Conservation (phyloP, 2,329 filamentous ascomycete species). For the Aspergillus ibericus region DNA sequence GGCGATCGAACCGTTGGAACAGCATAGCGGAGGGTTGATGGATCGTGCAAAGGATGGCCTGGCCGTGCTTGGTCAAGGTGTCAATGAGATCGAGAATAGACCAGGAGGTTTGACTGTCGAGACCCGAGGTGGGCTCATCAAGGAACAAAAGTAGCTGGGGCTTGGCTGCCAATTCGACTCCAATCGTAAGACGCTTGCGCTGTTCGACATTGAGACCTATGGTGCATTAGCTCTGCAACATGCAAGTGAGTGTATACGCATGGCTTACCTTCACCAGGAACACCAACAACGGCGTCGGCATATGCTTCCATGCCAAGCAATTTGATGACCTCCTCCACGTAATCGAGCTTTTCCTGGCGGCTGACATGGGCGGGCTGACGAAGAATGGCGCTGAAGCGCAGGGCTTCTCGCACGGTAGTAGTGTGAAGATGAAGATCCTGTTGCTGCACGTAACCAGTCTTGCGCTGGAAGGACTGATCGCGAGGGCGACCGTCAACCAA, state of each 20-base stretch:
- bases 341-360: conserved; percentile 74
- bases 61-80: conserved; percentile 83
- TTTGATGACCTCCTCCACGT: conserved; percentile 88
- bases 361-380: conserved; percentile 77
- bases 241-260: not conserved
- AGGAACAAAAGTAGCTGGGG: conserved; percentile 87
- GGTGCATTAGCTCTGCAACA: conserved; percentile 6
- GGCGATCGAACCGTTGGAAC: conserved; percentile 77
- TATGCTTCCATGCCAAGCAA: conserved; percentile 88
- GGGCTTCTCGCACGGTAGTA: conserved; percentile 81
- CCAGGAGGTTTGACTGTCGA: conserved; percentile 92
- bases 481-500: conserved; percentile 73
- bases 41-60: conserved; percentile 94
- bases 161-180: conserved; percentile 93
- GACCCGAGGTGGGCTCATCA: conserved; percentile 91
- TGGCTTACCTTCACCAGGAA: conserved; percentile 73
- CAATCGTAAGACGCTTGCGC: conserved; percentile 80
- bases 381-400: conserved; percentile 81
- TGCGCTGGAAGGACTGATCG: conserved; percentile 83
- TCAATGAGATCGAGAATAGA: conserved; percentile 84
- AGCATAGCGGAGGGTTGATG: conserved; percentile 96
- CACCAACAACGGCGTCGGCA: conserved; percentile 85
- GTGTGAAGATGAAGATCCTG: conserved; percentile 86
- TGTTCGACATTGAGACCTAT: conserved; percentile 60
- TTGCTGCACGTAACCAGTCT: conserved; percentile 89